These are phyloP conservation scores for Aspergillus caelatus DNA, from an alignment of 2,329 filamentous ascomycete genomes.

Conservation along the genomic window DNA sequence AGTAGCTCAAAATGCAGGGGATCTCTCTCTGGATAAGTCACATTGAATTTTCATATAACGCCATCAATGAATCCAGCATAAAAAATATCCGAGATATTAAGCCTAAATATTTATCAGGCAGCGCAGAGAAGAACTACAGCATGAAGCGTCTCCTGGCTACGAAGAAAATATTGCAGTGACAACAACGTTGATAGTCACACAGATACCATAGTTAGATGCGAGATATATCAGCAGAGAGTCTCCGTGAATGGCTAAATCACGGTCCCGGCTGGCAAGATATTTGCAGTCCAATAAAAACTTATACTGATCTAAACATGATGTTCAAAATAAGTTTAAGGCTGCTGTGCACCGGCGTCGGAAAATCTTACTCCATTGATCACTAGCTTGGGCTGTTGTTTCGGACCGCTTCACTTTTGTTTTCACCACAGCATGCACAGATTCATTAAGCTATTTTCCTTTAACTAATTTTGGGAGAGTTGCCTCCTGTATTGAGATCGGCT, in stretches of 20 bases:
- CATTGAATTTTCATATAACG: neutral
- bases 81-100: neutral
- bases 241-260: neutral
- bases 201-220: neutral
- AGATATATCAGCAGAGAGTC: neutral
- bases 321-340: conserved; percentile 9
- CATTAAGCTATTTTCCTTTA: neutral
- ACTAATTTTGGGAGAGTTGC: too few relatives aligned
- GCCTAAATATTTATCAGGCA: neutral
- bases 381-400: conserved; percentile 4
- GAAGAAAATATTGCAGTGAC: too few relatives aligned
- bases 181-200: neutral
- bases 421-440: neutral
- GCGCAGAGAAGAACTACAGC: neutral
- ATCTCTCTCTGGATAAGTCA: neutral
- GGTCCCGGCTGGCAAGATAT: too few relatives aligned
- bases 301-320: neutral
- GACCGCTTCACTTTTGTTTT: conserved; percentile 8
- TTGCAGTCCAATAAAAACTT: neutral
- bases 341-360: conserved; percentile 16
- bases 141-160: neutral
- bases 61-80: neutral
- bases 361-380: conserved; percentile 21
- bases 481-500: neutral
- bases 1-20: neutral